phyloP scores from a whole-genome alignment of 73 alveolate genomes.

The Chromera velia region DNA sequence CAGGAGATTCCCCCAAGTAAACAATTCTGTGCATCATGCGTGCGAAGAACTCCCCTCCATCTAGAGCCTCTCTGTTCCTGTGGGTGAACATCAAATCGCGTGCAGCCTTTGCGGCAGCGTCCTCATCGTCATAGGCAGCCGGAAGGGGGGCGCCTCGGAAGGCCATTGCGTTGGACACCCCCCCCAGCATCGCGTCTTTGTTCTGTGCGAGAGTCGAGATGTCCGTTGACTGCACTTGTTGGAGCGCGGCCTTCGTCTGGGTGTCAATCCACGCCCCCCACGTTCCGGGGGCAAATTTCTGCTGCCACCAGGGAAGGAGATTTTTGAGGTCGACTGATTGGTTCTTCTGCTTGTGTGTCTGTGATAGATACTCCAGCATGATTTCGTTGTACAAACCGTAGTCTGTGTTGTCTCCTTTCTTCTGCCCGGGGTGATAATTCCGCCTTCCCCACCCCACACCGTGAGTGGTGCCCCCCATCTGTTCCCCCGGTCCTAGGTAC shows the following conservation, averaged over 20 bases:
- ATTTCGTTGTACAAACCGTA: conserved; percentile 30
- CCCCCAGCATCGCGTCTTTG: conserved; percentile 30
- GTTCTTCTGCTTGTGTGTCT: background rate
- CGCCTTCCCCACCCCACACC: conserved; percentile 46
- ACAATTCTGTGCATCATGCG: conserved; percentile 22
- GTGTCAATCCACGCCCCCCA: conserved; percentile 41
- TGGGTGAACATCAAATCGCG: conserved; percentile 29
- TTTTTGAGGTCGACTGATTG: conserved; percentile 7
- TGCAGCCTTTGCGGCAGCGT: conserved; percentile 18
- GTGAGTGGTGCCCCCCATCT: conserved; percentile 39
- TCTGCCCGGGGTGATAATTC: conserved; percentile 17
- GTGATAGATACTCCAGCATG: conserved; percentile 19
- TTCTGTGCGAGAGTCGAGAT: conserved; percentile 13
- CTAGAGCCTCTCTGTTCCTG: background rate
- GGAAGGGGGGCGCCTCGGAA: conserved; percentile 22
- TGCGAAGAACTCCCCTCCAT: conserved; percentile 28
- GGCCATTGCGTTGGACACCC: conserved; percentile 32
- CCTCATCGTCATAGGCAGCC: conserved; percentile 21
- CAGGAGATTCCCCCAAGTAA: too few species aligned
- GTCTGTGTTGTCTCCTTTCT: conserved; percentile 25
- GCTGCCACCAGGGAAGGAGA: conserved; percentile 17
- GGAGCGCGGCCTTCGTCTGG: conserved; percentile 25
- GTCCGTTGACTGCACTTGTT: conserved; percentile 10
- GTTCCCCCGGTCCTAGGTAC: conserved; percentile 36
- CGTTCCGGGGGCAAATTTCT: conserved; percentile 12